phyloP scores from a whole-genome alignment of 805 yeast genomes.

The Metschnikowia continentalis region DNA sequence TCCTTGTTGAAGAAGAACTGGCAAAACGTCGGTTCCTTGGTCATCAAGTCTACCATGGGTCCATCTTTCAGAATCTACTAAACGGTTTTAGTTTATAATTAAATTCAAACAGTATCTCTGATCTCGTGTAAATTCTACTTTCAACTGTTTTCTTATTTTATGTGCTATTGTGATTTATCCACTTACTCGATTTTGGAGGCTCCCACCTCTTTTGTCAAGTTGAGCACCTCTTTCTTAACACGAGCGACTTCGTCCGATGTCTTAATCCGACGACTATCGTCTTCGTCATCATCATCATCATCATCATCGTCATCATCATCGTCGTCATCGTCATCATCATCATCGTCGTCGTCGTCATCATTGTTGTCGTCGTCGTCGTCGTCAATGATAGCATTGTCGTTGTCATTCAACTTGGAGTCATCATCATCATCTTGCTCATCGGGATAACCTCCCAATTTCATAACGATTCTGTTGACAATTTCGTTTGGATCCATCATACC shows the following conservation, averaged over 20 bases:
- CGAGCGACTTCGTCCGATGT: constrained; percentile 11
- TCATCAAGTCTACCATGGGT: constrained; percentile 99
- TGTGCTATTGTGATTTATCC: neutral
- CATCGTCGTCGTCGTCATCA: constrained; percentile 32
- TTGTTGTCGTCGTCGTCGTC: constrained; percentile 27
- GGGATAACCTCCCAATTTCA: constrained; percentile 56
- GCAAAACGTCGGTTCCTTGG: constrained; percentile 99
- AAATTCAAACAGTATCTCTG: neutral
- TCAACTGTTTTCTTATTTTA: neutral
- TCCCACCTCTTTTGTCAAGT: constrained; percentile 5
- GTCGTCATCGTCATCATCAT: constrained; percentile 36
- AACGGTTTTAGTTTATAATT: constrained; percentile 18
- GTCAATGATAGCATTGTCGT: constrained; percentile 21
- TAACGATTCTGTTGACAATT: constrained; percentile 78
- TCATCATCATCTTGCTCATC: constrained; percentile 50
- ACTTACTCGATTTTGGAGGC: constrained; percentile 4
- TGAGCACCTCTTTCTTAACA: constrained; percentile 12
- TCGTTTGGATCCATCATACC: constrained; percentile 99
- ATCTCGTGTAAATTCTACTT: neutral
- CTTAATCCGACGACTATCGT: constrained; percentile 8
- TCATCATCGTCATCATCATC: constrained; percentile 46
- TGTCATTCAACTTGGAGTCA: constrained; percentile 42
- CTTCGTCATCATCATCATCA: constrained; percentile 38
- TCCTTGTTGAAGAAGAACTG: constrained; percentile 99
- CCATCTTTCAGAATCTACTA: constrained; percentile 99